phyloP scores from a whole-genome alignment of 2,329 filamentous ascomycete genomes.

The Microthyrium microscopicum region DNA sequence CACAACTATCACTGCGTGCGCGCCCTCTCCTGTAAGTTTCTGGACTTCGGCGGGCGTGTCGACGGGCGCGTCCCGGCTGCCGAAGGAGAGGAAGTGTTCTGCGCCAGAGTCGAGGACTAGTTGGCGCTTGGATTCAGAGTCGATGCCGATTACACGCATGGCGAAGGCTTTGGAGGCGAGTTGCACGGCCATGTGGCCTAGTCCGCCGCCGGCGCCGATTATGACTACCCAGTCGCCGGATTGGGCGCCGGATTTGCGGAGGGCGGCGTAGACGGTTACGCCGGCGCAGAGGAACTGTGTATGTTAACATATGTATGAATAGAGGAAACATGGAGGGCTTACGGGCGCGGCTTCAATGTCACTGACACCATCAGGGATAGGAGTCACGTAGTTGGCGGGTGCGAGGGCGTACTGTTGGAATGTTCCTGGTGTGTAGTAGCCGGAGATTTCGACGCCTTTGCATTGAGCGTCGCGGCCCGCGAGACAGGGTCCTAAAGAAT shows the following conservation, averaged over 20 bases:
- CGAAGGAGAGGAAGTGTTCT: slow-evolving; percentile 45
- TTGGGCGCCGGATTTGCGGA: slow-evolving; percentile 42
- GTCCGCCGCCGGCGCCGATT: slow-evolving; percentile 39
- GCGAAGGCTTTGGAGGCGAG: slow-evolving; percentile 44
- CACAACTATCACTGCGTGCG: slow-evolving; percentile 41
- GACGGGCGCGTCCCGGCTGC: too few relatives aligned
- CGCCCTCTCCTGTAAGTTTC: slow-evolving; percentile 41
- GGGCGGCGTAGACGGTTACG: slow-evolving; percentile 48
- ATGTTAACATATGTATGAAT: too few relatives aligned
- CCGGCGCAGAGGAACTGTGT: slow-evolving; percentile 55
- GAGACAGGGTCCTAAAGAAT: slow-evolving; percentile 28
- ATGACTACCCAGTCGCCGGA: slow-evolving; percentile 46
- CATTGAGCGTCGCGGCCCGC: slow-evolving; percentile 39
- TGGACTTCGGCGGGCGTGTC: slow-evolving; percentile 37
- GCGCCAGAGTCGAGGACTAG: slow-evolving; percentile 44
- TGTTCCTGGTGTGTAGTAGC: slow-evolving; percentile 54
- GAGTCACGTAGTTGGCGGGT: slow-evolving; percentile 51
- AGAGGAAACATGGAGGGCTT: too few relatives aligned
- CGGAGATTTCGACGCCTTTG: slow-evolving; percentile 37
- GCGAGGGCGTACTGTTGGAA: slow-evolving; percentile 53
- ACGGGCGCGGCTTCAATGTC: slow-evolving; percentile 46
- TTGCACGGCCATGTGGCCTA: slow-evolving; percentile 49
- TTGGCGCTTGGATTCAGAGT: slow-evolving; percentile 47
- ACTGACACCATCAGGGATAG: slow-evolving; percentile 44
- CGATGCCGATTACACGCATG: slow-evolving; percentile 47